These are phyloP conservation scores for Boletus tylopilopsis DNA, from an alignment of 768 basidiomycete species.

Conservation along the genomic window DNA sequence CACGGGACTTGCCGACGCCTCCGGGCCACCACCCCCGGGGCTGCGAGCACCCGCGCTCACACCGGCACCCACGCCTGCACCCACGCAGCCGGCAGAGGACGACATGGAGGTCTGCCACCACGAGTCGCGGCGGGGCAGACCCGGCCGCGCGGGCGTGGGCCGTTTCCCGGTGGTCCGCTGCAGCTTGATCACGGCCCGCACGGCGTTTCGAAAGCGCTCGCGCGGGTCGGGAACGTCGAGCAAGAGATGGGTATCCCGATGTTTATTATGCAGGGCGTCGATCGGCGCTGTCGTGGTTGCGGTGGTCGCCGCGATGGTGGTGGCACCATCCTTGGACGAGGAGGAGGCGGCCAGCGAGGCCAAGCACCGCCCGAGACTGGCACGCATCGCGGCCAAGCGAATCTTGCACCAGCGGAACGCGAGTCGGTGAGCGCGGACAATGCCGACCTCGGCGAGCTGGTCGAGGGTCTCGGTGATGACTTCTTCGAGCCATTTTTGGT, in stretches of 20 bases:
- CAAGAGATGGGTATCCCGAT: too few relatives aligned
- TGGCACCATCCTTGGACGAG: background rate
- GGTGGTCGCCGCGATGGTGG: background rate
- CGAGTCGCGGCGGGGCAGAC: constrained; percentile 24
- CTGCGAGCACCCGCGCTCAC: too few relatives aligned
- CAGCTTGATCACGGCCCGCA: constrained; percentile 42
- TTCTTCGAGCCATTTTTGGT: constrained; percentile 45
- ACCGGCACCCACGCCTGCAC: too few relatives aligned
- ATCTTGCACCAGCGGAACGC: constrained; percentile 22
- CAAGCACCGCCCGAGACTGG: constrained; percentile 9
- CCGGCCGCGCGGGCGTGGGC: constrained; percentile 14
- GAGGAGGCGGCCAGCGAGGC: constrained; percentile 10
- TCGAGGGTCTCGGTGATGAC: constrained; percentile 29
- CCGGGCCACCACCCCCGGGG: too few relatives aligned
- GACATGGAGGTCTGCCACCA: constrained; percentile 24
- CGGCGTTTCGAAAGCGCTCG: constrained; percentile 37
- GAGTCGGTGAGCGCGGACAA: constrained; percentile 24
- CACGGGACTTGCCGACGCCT: constrained; percentile 12
- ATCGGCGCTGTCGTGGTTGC: background rate
- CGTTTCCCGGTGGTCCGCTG: constrained; percentile 30
- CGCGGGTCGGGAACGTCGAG: constrained; percentile 25
- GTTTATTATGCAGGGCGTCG: too few relatives aligned
- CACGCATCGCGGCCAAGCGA: constrained; percentile 8
- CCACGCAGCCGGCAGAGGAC: too few relatives aligned
- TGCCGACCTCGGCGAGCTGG: constrained; percentile 14